Evolutionary conservation across 805 yeast genomes (phyloP).

Genomic region (Jamesozyma rosinii): DNA sequence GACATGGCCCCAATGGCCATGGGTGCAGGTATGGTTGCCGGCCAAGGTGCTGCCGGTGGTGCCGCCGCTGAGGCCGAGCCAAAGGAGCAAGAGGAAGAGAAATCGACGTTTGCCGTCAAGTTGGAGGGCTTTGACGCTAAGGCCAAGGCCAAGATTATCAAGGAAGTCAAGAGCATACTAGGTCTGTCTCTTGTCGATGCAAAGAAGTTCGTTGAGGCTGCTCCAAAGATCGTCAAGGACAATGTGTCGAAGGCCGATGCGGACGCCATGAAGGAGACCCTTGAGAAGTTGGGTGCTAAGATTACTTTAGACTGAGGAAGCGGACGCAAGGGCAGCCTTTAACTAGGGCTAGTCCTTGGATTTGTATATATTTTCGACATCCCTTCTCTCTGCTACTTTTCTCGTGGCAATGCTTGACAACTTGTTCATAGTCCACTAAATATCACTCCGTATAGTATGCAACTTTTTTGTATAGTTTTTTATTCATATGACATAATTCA

Average conservation of each 20-base stretch:
- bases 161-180: slow-evolving; percentile 86
- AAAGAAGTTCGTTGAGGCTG: slow-evolving; percentile 94
- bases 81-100: slow-evolving; percentile 76
- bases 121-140: slow-evolving; percentile 91
- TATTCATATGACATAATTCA: background rate
- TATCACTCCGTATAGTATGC: background rate
- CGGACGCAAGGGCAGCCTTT: background rate
- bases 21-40: slow-evolving; percentile 42
- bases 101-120: slow-evolving; percentile 85
- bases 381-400: background rate
- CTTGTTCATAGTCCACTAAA: background rate
- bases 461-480: too few relatives aligned
- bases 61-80: slow-evolving; percentile 66
- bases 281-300: slow-evolving; percentile 95
- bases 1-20: slow-evolving; percentile 61
- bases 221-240: slow-evolving; percentile 93
- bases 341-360: too few relatives aligned
- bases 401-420: background rate
- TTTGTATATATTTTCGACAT: background rate
- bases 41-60: slow-evolving; percentile 55
- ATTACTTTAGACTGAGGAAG: slow-evolving; percentile 74
- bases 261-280: slow-evolving; percentile 84
- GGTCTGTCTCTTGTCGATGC: slow-evolving; percentile 93
- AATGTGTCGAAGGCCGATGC: slow-evolving; percentile 96
- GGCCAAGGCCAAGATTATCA: slow-evolving; percentile 93